phyloP scores from a whole-genome alignment of 2,329 filamentous ascomycete genomes.

The Colletotrichum kahawae region DNA sequence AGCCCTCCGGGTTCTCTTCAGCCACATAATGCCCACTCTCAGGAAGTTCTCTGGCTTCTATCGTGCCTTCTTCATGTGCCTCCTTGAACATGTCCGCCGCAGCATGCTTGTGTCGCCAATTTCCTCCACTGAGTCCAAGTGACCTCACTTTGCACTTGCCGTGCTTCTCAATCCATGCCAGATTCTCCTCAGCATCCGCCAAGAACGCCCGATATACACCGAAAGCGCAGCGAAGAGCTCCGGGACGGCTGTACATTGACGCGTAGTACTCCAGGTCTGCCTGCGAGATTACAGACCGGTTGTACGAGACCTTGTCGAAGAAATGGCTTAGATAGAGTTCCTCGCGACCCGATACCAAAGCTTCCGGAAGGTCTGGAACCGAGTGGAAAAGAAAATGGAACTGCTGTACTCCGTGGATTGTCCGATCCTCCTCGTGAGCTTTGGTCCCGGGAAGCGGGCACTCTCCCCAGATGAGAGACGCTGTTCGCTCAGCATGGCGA shows the following conservation, averaged over 20 bases:
- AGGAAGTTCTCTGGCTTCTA: background rate
- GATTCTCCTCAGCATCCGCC: background rate
- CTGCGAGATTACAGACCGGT: conserved; percentile 37
- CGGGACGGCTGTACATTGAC: conserved; percentile 36
- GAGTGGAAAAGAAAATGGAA: background rate
- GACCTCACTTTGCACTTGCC: background rate
- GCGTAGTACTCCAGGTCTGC: conserved; percentile 44
- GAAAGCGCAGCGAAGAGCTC: conserved; percentile 36
- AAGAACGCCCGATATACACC: conserved; percentile 37
- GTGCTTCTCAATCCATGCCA: background rate
- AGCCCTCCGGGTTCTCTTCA: background rate
- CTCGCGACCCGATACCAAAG: conserved; percentile 42
- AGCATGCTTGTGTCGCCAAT: background rate
- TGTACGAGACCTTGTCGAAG: conserved; percentile 40
- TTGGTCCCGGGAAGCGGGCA: background rate
- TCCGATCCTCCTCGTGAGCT: background rate
- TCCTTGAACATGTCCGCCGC: background rate
- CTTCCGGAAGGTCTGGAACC: background rate
- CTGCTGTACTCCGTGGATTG: background rate
- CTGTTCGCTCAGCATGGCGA: background rate
- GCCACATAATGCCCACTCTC: background rate
- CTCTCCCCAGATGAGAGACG: background rate
- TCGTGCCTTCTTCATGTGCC: background rate
- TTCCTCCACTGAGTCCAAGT: background rate
- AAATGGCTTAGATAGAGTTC: conserved; percentile 47